Base-by-base conservation (phyloP, 345 rosid genomes). In the Jatropha curcas region DNA sequence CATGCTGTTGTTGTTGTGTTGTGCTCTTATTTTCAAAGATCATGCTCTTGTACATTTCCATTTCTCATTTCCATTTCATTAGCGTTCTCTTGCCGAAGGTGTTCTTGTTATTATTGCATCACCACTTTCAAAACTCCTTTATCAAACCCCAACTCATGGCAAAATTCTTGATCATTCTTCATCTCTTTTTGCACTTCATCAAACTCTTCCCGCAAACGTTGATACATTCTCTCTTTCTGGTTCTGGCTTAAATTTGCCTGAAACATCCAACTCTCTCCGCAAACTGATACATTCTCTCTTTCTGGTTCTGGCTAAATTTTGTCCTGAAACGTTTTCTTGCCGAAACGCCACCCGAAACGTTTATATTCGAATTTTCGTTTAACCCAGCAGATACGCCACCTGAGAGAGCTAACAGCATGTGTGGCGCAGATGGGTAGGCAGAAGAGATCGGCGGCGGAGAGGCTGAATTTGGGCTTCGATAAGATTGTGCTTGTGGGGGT, bases 91-190 rank as follows among this genome's bases (percentile, higher is more conserved):
- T 86, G 27, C 74, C 88, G 6, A 88, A 78, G 43, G 89, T 85
- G 74, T 74, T 88, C 87, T 94, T 94, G 79, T 94, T 94, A 79
- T 94, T 94, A 67, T n/a, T 94, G 98, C 97, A 94, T 94, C 98
- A 98, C 92, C 0, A 94, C 98, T 76, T 94, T 94, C 41, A 94
- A 76, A 14, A 90, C 98, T 1, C 71, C 82, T 62, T 74, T 88
- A 33, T 90, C 96, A 28, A 94, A 90, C 13, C 91, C 92, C 3
- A 90, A 79, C 57, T 90, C 91, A 45, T 72, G 74, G 81, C 98
- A 94, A 35, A 94, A 87, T 39, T 81, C 86, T 20, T 55, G 86
- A 94, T 77, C 24, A 71, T 22, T 90, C 98, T 20, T 92, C 98
- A 56, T 86, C 97, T 16, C 89, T 70, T 71, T 85, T 94, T 87